Base-by-base conservation (phyloP, 2,329 filamentous ascomycete genomes). In the Coniochaeta sp. region DNA sequence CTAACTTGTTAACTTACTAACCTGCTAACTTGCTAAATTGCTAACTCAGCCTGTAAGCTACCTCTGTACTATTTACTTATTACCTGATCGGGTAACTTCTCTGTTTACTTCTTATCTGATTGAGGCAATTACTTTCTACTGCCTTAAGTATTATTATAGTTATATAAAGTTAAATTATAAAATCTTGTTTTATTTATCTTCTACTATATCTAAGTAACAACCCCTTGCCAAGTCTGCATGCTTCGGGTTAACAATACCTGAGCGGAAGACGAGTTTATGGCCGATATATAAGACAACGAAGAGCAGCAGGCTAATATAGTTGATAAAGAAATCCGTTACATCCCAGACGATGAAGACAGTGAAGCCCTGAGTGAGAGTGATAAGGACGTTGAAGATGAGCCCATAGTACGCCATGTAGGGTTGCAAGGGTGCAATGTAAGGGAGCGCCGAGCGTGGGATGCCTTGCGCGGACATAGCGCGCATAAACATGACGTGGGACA, bases 281-380 rank as follows among this genome's bases (percentile, higher is more conserved):
- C 81, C 84, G 1, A 81, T 59, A 65, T 82, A 87, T 14, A 88
- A 70, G 3, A 82, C 78, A 3, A 81, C 67, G 65, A 89, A 90
- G 3, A 90, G 68, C 28, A 89, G 83, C 60, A 89, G 67, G 63
- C 84, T 87, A 65, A 89, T 70, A 65, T 89, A 90, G 14, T 81
- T 78, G 2, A 83, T 79, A 63, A 89, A 88, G 66, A 90, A 90
- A 52, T 79, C 74, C 58, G 77, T 77, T 6, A 80, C 81, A 66
- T 74, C 77, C 83, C 87, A 90, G 8, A 79, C 65, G 44, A 90
- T 85, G 68, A 89, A 90, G 6, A 82, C 80, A 10, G 84, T 85
- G 72, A 90, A 90, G 3, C 88, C 88, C 68, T 86, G 86, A 0
- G 88, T 89, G 24, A 90, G 62, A 58, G 86, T 79, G 62, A 90